These are phyloP conservation scores for Pseudogymnoascus sp. DNA, from an alignment of 2,329 filamentous ascomycete genomes.

Conservation along the genomic window DNA sequence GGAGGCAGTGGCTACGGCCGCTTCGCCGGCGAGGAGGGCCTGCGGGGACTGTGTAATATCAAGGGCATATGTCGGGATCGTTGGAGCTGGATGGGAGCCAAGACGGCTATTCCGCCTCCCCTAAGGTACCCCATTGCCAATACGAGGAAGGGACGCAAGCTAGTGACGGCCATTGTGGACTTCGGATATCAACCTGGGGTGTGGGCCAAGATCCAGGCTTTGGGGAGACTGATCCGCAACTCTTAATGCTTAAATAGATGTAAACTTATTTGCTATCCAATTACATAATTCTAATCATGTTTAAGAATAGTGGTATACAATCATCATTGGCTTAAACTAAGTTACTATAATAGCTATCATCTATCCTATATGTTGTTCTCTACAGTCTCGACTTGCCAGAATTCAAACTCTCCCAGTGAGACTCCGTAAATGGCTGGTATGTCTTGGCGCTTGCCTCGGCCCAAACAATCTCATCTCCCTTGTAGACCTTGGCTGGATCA, in stretches of 20 bases:
- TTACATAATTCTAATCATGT: conserved; percentile 3
- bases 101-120: conserved; percentile 71
- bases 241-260: conserved; percentile 15
- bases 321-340: not conserved
- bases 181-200: conserved; percentile 46
- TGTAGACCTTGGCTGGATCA: conserved; percentile 41
- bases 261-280: conserved; percentile 6
- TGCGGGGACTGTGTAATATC: conserved; percentile 75
- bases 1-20: conserved; percentile 84
- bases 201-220: conserved; percentile 21
- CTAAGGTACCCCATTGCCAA: conserved; percentile 73
- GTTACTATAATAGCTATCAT: not conserved
- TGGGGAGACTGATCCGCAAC: conserved; percentile 28
- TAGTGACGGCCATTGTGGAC: conserved; percentile 52
- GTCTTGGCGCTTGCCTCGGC: conserved; percentile 50
- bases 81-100: conserved; percentile 49
- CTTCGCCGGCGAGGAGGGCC: conserved; percentile 84
- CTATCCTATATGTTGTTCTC: not conserved
- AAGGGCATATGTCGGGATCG: conserved; percentile 82
- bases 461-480: conserved; percentile 40
- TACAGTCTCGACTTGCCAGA: conserved; percentile 39
- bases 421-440: conserved; percentile 50
- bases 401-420: conserved; percentile 49
- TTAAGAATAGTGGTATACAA: not conserved
- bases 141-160: conserved; percentile 56